Conservation (phyloP, 2,329 filamentous ascomycete species). For the Colletotrichum eremochloae region DNA sequence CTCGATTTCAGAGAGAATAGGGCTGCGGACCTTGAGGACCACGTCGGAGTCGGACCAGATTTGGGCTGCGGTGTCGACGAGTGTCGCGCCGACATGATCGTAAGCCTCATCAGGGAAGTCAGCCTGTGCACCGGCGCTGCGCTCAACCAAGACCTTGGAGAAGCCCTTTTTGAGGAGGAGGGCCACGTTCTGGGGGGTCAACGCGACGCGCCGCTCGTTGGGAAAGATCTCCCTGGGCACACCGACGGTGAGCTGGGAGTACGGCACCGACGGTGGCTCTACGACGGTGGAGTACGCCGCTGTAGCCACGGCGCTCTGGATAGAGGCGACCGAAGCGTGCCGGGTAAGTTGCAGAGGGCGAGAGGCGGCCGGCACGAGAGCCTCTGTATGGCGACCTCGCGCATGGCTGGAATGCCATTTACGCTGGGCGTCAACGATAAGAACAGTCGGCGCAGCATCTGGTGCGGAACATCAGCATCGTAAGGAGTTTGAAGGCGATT, state of each 20-base stretch:
- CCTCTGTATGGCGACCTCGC: constrained; percentile 47
- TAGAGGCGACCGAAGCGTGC: constrained; percentile 49
- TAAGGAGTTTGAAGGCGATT: constrained; percentile 3
- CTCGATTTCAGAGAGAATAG: constrained; percentile 77
- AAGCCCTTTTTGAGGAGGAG: constrained; percentile 90
- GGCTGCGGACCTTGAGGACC: constrained; percentile 85
- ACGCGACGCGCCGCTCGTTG: constrained; percentile 84
- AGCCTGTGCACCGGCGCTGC: constrained; percentile 81
- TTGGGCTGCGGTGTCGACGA: constrained; percentile 75
- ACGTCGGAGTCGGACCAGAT: constrained; percentile 84
- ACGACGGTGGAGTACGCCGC: constrained; percentile 57
- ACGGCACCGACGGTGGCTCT: constrained; percentile 69
- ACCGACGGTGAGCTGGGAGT: constrained; percentile 80
- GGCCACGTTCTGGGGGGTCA: constrained; percentile 86
- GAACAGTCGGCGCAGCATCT: constrained; percentile 21
- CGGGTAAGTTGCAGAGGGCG: constrained; percentile 56
- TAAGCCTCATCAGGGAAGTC: constrained; percentile 85
- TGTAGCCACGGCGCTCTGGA: constrained; percentile 40
- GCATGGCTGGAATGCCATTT: constrained; percentile 58
- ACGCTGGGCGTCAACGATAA: constrained; percentile 28
- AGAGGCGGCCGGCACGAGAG: constrained; percentile 47
- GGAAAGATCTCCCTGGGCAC: constrained; percentile 84
- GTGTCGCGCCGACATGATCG: constrained; percentile 80
- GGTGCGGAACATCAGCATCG: constrained; percentile 21
- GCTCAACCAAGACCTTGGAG: constrained; percentile 80